phyloP scores from a whole-genome alignment of 1,284 basidiomycete species.

The Ceraceosorus guamensis region DNA sequence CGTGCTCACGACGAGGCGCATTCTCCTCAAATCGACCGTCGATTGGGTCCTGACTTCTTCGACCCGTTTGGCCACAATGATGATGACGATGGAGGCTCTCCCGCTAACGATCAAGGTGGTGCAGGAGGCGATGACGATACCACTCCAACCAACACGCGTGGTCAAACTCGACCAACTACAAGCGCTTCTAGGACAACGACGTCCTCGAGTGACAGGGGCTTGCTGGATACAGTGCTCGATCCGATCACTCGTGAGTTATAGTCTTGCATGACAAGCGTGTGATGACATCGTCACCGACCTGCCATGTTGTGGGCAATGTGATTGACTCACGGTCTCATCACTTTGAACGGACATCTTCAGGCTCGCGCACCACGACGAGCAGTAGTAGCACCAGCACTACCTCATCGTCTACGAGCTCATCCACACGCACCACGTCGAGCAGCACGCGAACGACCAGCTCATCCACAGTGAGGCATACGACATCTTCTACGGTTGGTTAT shows the following conservation, averaged over 20 bases:
- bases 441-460: not conserved
- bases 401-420: conserved; percentile 11
- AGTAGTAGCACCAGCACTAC: conserved; percentile 15
- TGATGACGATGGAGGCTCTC: not conserved
- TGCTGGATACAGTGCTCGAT: not conserved
- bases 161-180: not conserved
- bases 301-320: too few relatives aligned
- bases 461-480: not conserved
- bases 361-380: conserved; percentile 11
- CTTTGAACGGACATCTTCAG: not conserved
- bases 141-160: not conserved
- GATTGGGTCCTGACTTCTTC: not conserved
- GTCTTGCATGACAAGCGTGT: not conserved
- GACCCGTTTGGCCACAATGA: not conserved
- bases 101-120: too few relatives aligned
- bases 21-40: not conserved
- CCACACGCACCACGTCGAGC: conserved; percentile 7
- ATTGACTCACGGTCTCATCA: not conserved
- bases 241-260: not conserved
- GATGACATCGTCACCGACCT: not conserved
- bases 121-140: not conserved
- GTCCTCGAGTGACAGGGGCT: not conserved
- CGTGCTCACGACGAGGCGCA: not conserved
- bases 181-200: not conserved
- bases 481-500: conserved; percentile 15